phyloP scores from a whole-genome alignment of 2,329 filamentous ascomycete species.

The Pyrenophora seminiperda region DNA sequence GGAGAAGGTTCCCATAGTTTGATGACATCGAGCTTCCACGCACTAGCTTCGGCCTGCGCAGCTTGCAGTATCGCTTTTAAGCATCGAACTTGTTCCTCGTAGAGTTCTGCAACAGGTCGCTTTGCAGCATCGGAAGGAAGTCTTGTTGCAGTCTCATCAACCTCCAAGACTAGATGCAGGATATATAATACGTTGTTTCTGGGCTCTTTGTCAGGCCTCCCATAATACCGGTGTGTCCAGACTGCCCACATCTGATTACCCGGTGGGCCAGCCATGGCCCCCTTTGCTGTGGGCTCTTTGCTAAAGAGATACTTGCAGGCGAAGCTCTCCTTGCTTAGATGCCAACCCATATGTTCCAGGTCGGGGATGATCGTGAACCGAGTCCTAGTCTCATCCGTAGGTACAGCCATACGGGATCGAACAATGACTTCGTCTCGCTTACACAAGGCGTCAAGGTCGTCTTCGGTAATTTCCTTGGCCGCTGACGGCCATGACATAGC shows the following conservation, averaged over 20 bases:
- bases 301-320: slow-evolving; percentile 65
- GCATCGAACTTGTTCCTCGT: background rate
- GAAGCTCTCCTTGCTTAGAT: slow-evolving; percentile 76
- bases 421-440: slow-evolving; percentile 65
- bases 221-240: slow-evolving; percentile 62
- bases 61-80: slow-evolving; percentile 63
- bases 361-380: slow-evolving; percentile 70
- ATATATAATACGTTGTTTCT: slow-evolving; percentile 68
- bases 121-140: slow-evolving; percentile 16
- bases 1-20: slow-evolving; percentile 80
- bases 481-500: background rate
- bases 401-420: slow-evolving; percentile 53
- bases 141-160: slow-evolving; percentile 16
- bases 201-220: slow-evolving; percentile 47
- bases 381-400: slow-evolving; percentile 47
- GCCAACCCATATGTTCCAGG: slow-evolving; percentile 70
- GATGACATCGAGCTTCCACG: slow-evolving; percentile 70
- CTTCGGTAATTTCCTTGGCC: background rate
- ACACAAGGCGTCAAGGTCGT: background rate
- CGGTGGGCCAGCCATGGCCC: slow-evolving; percentile 63
- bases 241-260: slow-evolving; percentile 68
- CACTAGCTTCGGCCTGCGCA: slow-evolving; percentile 69
- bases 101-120: background rate
- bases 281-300: slow-evolving; percentile 62
- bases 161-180: slow-evolving; percentile 67